These are phyloP conservation scores for Hypsizygus ulmarius DNA, from an alignment of 1,284 basidiomycete species.

Conservation along the genomic window DNA sequence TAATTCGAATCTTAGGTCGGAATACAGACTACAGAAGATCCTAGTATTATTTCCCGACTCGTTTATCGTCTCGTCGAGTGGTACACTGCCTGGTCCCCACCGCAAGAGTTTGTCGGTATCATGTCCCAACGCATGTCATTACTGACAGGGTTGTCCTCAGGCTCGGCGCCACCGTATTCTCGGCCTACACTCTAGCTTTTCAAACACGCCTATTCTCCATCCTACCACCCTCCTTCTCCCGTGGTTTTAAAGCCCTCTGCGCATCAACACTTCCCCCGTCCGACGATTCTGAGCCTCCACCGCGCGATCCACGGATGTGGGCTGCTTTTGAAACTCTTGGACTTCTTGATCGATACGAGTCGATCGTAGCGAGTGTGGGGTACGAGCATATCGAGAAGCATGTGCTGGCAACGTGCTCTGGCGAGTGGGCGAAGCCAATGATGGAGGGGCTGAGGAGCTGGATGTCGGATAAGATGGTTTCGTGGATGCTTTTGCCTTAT, in stretches of 20 bases:
- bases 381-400: constrained; percentile 81
- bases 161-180: constrained; percentile 56
- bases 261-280: constrained; percentile 50
- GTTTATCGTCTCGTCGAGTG: constrained; percentile 59
- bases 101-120: constrained; percentile 45
- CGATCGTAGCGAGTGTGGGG: constrained; percentile 77
- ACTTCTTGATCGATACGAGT: constrained; percentile 82
- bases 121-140: neutral
- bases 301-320: constrained; percentile 47
- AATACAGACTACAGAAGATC: constrained; percentile 44
- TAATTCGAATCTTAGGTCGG: constrained; percentile 8
- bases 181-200: constrained; percentile 63
- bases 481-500: constrained; percentile 82
- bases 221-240: constrained; percentile 63
- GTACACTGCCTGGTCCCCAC: constrained; percentile 66
- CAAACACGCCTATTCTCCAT: constrained; percentile 67
- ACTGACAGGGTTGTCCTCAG: constrained; percentile 33
- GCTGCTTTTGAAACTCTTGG: constrained; percentile 70
- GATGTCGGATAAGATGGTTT: constrained; percentile 76
- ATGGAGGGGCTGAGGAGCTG: constrained; percentile 63
- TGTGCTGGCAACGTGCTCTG: constrained; percentile 62
- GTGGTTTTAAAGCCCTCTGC: constrained; percentile 63
- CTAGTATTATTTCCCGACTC: constrained; percentile 48
- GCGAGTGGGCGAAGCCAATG: constrained; percentile 69
- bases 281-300: constrained; percentile 23